These are phyloP conservation scores for Pseudozyma thailandica DNA, from an alignment of 1,284 basidiomycete species.

Conservation along the genomic window DNA sequence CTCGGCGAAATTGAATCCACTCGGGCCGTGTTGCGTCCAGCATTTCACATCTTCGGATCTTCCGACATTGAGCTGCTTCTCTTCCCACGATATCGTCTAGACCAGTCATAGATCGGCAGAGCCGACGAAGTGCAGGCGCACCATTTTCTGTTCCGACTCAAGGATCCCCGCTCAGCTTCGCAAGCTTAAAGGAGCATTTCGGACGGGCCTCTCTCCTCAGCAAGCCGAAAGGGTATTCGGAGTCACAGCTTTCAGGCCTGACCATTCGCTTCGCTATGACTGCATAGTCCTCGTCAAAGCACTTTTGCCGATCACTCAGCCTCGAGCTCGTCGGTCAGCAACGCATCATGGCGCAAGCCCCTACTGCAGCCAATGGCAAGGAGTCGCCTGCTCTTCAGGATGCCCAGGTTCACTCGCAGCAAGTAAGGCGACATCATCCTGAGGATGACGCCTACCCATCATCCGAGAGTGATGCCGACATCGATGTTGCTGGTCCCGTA, in stretches of 20 bases:
- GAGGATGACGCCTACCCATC: slow-evolving; percentile 23
- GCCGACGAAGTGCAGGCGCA: slow-evolving; percentile 9
- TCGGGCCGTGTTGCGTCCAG: neutral
- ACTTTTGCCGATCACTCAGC: neutral
- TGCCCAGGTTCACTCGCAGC: neutral
- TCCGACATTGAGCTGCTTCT: neutral
- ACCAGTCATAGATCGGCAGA: neutral
- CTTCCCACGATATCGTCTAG: neutral
- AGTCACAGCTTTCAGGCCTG: too few species aligned
- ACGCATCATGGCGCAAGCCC: neutral
- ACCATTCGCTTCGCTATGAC: neutral
- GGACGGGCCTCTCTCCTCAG: too few species aligned
- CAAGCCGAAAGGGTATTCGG: too few species aligned
- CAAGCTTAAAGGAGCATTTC: neutral
- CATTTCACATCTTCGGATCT: neutral
- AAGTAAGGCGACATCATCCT: neutral
- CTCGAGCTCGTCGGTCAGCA: neutral
- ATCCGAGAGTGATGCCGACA: slow-evolving; percentile 31
- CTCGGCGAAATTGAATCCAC: too few species aligned
- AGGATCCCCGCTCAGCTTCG: neutral
- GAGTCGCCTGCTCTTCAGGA: neutral
- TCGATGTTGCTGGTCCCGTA: neutral
- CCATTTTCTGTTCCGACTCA: neutral
- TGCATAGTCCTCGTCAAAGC: neutral
- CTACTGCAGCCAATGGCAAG: neutral